A percentile compares a stretch with the other conserved stretches of the same genome.
phyloP scores from a whole-genome alignment of 2,329 filamentous ascomycete genomes.

The Didymosphaeria variabile region DNA sequence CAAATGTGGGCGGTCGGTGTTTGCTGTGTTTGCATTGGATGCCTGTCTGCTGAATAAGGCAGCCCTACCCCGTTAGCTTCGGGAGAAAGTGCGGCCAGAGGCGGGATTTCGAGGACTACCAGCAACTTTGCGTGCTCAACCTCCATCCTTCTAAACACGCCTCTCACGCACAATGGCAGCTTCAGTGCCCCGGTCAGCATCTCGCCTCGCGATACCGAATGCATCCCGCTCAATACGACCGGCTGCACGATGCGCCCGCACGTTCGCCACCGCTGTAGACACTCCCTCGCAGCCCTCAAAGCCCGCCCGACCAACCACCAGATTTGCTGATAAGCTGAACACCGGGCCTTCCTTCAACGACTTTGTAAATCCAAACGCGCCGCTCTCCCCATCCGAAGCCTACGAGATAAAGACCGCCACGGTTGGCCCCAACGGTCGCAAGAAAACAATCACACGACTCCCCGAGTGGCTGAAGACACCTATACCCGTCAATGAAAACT shows the following conservation, averaged over 20 bases:
- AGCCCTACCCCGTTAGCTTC: conserved; percentile 4
- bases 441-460: conserved; percentile 75
- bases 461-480: conserved; percentile 97
- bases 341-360: conserved; percentile 71
- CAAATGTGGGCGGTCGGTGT: conserved; percentile 41
- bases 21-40: conserved; percentile 32
- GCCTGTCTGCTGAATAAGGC: conserved; percentile 3
- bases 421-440: conserved; percentile 68
- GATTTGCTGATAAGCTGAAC: conserved; percentile 71
- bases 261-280: conserved; percentile 47
- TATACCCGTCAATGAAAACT: conserved; percentile 86
- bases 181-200: conserved; percentile 44
- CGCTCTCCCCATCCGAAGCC: conserved; percentile 59
- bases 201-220: conserved; percentile 34
- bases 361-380: conserved; percentile 62
- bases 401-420: conserved; percentile 69
- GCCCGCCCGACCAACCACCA: conserved; percentile 56
- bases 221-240: conserved; percentile 18
- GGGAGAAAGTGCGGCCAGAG: conserved; percentile 32
- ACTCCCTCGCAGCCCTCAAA: conserved; percentile 34
- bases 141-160: conserved; percentile 2
- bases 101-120: conserved; percentile 32
- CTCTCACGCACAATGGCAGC: conserved; percentile 37
- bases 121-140: conserved; percentile 14
- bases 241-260: conserved; percentile 29